Base-by-base conservation (phyloP, 352 stramenopile species). In the Phytophthora litchii region DNA sequence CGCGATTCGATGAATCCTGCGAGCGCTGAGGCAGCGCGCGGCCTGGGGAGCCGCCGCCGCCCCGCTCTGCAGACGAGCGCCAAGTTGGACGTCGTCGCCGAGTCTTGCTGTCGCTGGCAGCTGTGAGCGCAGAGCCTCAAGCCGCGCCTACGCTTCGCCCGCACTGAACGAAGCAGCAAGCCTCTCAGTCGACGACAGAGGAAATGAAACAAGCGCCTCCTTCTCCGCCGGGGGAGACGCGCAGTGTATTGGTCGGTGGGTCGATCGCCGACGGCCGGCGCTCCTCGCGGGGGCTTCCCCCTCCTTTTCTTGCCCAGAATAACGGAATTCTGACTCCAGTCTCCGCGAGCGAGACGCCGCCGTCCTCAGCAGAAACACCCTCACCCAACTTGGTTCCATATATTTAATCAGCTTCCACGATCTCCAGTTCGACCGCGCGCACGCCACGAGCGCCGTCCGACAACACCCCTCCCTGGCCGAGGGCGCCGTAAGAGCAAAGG, bases 251-350 rank as follows among this genome's bases (percentile, higher is more conserved):
- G 65, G 65, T 74, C 65, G 65, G 65, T 74, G 60, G 63, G 65
- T 74, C 65, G 65, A 74, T 70, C 65, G 54, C 65, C 53, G 54
- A 60, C 54, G 65, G 50, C 43, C 44, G 54, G 56, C 56, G 13
- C 50, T 29, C n/a, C 38, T 54, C 47, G 54, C 21, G 36, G 54
- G 17, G 45, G 16, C 50, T 65, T 45, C 45, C 56, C 44, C 54
- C 52, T 50, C 47, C 53, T 56, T 59, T 54, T 59, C 36, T 19
- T 49, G 60, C 65, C 65, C 65, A 74, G 65, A 70, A 74, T 69
- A 37, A 74, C 65, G 65, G 65, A 70, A 69, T 74, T 70, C 65
- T 74, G 65, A 74, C 54, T 52, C 43, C 38, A 49, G 60, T 52
- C 40, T 49, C 54, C 57, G 40, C 19, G 23, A 57, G 31, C 21